Conservation (phyloP, 768 basidiomycete species). For the Cystofilobasidium macerans region DNA sequence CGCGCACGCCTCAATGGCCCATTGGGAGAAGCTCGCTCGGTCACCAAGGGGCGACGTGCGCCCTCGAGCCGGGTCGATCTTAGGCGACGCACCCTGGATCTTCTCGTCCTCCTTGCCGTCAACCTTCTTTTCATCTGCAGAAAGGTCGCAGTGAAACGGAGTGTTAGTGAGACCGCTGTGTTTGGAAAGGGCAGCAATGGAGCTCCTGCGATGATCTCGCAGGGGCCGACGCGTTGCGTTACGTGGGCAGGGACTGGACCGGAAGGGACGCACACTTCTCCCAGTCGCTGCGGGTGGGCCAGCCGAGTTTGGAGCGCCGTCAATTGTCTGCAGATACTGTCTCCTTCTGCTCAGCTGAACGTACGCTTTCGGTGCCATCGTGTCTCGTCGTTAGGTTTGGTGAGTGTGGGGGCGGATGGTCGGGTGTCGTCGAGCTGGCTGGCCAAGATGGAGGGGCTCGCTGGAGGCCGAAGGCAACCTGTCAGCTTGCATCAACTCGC, state of each 20-base stretch:
- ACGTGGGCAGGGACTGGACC: neutral
- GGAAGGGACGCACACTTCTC: conserved; percentile 67
- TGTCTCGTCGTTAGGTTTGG: neutral
- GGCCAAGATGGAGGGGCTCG: too few species aligned
- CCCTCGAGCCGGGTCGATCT: neutral
- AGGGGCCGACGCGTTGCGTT: neutral
- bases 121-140: conserved; percentile 63
- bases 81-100: conserved; percentile 56
- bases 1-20: too few species aligned
- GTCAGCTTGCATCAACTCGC: too few species aligned
- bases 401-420: neutral
- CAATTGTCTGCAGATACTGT: neutral
- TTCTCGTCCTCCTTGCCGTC: conserved; percentile 88
- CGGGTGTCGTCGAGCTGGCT: neutral
- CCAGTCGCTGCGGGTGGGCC: conserved; percentile 62
- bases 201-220: neutral
- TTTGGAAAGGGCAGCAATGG: neutral
- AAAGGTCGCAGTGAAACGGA: neutral
- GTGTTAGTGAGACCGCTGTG: neutral
- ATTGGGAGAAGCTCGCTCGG: too few species aligned
- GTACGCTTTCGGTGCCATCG: conserved; percentile 91
- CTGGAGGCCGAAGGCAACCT: too few species aligned
- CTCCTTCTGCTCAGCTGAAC: too few species aligned
- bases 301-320: neutral
- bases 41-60: neutral